Base-by-base conservation (phyloP, 108 stramenopile genomes). In the Skeletonema costatum region DNA sequence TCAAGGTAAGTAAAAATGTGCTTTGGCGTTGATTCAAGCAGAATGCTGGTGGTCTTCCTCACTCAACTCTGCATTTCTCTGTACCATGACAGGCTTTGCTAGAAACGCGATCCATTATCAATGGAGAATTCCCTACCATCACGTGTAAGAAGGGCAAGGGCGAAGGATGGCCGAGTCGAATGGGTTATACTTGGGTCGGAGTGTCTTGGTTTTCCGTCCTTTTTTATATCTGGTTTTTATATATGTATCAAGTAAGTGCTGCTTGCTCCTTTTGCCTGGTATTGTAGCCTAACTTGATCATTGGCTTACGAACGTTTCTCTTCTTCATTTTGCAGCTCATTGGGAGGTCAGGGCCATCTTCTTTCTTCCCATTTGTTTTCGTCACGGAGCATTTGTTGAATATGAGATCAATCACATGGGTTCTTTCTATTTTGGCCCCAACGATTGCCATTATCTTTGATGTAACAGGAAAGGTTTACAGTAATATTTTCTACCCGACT, bases 401-500 rank as follows among this genome's bases (percentile, higher is more conserved):
- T 13, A 89, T 74, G 65, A 78, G 92, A 17, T 83, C 88, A 17
- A 75, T 89, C 13, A 90, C 84, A 51, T 95, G 90, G 88, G 72
- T 92, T 63, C 50, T 89, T 14, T 84, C 90, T 13, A 46, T 89
- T 25, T 76, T 95, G 68, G 70, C 85, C 33, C 92, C 94, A 6
- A 71, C 86, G 8, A 80, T 73, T 62, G 92, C 78, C 17, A 85
- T 87, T 12, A 78, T 82, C 6, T 86, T 91, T 58, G 94, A 95
- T 84, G 87, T 95, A 29, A 73, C 82, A n/a, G 87, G 86, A 12
- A 92, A 95, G 68, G 89, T 93, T 8, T 90, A 87, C 63, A 77
- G 88, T 44, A 95, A 95, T 77, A 87, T 92, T 81, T 92, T 85
- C 70, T 95, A 75, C 70, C 94, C 94, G 12, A 93, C 92, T 10